Evolutionary conservation across 306 rosid genomes (phyloP), one percentile per base, ranked within the genome.

Genomic region (Urtica urens): DNA sequence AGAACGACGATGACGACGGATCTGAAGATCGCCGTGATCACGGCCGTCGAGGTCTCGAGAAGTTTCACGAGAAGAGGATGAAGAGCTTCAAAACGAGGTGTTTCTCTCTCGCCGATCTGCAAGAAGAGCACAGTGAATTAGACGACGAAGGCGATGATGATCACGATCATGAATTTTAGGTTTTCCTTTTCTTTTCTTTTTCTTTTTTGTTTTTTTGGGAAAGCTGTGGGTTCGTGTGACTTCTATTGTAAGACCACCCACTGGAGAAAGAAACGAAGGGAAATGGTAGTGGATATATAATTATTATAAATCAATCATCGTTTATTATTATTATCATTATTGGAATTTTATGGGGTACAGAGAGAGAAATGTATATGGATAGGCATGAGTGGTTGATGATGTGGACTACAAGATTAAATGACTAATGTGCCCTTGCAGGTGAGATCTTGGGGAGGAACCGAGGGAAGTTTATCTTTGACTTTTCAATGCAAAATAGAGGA

Each of bases 41-140:
- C 46, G 58, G 24, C 1, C 10, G 74, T 11, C 65, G 64, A 51
- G n/a, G n/a, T n/a, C 58, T 34, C 54, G 58, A 21, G 0, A 70
- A 43, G 22, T 62, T 48, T 28, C 61, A 48, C 5, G 65, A 66
- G 16, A 30, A 8, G 58, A 79, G 80, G 62, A 61, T 76, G 2
- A 53, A 73, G 34, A 77, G 78, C 56, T 74, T 88, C 67, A 88
- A 78, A 51, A 39, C 83, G 1, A 78, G 73, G 52, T 76, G 82
- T 44, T 81, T 76, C 31, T 81, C 93, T 38, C 87, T 90, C 0
- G 74, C 94, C 37, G 93, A 88, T 88, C 83, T 88, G 53, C 86
- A 78, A 49, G 83, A 76, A 38, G 77, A 67, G 26, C 62, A 22
- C 26, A 23, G 49, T 21, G 29, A 21, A 16, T 4, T 23, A 10